These are phyloP conservation scores for Penicillium steckii DNA, from an alignment of 495 filamentous ascomycete species.

Conservation along the genomic window DNA sequence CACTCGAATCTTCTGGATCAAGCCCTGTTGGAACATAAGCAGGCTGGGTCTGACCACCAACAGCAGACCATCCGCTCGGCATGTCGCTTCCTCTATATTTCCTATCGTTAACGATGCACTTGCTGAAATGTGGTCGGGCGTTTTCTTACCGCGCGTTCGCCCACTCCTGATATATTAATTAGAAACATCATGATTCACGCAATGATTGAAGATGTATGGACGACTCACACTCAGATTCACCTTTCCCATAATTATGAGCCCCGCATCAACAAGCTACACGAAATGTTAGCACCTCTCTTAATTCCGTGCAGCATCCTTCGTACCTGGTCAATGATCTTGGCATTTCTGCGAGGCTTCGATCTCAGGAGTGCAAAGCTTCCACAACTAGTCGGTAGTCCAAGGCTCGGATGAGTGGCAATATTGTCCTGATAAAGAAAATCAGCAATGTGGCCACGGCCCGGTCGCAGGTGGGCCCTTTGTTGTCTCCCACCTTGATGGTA, in stretches of 20 bases:
- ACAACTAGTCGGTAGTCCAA: conserved; percentile 49
- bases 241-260: conserved; percentile 49
- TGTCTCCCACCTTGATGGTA: conserved; percentile 28
- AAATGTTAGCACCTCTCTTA: neutral
- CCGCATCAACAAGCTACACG: conserved; percentile 35
- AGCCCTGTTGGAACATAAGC: conserved; percentile 38
- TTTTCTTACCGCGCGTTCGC: conserved; percentile 8
- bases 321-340: conserved; percentile 24
- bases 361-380: conserved; percentile 34
- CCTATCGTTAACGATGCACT: conserved; percentile 16
- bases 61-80: conserved; percentile 43
- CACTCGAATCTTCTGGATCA: conserved; percentile 18
- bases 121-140: neutral
- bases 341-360: conserved; percentile 27
- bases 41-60: conserved; percentile 41
- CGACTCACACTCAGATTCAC: conserved; percentile 35
- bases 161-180: conserved; percentile 8
- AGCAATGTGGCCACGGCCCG: neutral
- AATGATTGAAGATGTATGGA: neutral
- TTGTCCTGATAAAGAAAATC: conserved; percentile 21
- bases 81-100: conserved; percentile 26
- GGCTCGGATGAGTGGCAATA: conserved; percentile 31
- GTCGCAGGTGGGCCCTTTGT: neutral
- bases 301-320: neutral
- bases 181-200: neutral